Conservation (phyloP, 1,284 basidiomycete species). For the Mrakiaceae sp. region DNA sequence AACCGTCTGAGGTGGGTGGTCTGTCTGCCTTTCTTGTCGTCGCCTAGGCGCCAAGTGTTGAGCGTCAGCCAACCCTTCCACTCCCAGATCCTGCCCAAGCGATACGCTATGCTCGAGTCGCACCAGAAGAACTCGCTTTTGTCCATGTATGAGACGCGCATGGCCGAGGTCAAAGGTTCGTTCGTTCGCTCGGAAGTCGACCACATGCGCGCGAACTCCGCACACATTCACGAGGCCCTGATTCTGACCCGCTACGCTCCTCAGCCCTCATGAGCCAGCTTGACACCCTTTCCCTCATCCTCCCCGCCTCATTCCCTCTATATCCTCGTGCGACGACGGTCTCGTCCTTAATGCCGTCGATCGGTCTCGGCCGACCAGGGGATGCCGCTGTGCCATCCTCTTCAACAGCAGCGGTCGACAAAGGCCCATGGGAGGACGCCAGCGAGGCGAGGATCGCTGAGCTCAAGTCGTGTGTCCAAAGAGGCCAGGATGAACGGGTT, state of each 20-base stretch:
- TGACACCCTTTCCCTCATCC: slow-evolving; percentile 44
- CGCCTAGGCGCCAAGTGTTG: not conserved
- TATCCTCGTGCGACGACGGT: not conserved
- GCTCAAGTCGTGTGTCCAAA: slow-evolving; percentile 64
- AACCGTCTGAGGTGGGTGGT: not conserved
- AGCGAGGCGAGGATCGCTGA: slow-evolving; percentile 61
- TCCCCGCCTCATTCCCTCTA: slow-evolving; percentile 45
- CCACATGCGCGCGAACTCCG: not conserved
- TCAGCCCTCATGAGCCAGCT: slow-evolving; percentile 51
- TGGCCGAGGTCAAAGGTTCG: slow-evolving; percentile 8
- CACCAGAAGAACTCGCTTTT: slow-evolving; percentile 4
- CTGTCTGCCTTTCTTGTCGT: not conserved
- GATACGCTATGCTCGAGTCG: not conserved
- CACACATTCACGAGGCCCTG: not conserved
- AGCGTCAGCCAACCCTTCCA: not conserved
- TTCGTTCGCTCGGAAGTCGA: not conserved
- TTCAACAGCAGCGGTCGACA: slow-evolving; percentile 38
- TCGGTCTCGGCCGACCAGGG: no score
- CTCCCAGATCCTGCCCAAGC: slow-evolving; percentile 5
- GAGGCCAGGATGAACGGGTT: slow-evolving; percentile 67
- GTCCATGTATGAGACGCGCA: not conserved
- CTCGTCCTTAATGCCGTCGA: not conserved
- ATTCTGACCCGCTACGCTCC: not conserved
- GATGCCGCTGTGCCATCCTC: slow-evolving; percentile 22
- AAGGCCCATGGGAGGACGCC: slow-evolving; percentile 43